Evolutionary conservation across 2,329 filamentous ascomycete genomes (phyloP).

Genomic region (Penicillium sp.): DNA sequence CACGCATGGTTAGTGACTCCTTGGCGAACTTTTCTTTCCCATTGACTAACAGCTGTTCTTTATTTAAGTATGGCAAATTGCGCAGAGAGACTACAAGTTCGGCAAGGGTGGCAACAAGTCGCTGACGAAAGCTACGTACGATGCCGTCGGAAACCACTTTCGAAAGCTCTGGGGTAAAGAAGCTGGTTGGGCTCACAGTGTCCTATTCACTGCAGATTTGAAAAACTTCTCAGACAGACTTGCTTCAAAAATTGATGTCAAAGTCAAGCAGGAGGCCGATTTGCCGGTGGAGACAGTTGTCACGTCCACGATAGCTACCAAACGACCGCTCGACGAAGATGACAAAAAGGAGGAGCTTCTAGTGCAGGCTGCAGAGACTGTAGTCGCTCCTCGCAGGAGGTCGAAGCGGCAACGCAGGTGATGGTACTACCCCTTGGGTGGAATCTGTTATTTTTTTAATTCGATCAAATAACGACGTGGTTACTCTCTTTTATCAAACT

Average conservation of each 20-base stretch:
- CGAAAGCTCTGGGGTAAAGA: constrained; percentile 85
- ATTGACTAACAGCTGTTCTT: constrained; percentile 9
- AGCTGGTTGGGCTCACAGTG: constrained; percentile 96
- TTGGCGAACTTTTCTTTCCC: not conserved
- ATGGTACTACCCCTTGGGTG: not conserved
- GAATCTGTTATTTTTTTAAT: too few species aligned
- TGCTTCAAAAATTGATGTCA: constrained; percentile 33
- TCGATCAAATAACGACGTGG: too few species aligned
- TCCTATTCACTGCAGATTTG: constrained; percentile 90
- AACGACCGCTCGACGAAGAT: constrained; percentile 22
- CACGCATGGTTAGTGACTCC: constrained; percentile 62
- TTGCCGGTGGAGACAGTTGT: constrained; percentile 26
- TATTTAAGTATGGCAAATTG: constrained; percentile 92
- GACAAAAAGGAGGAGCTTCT: constrained; percentile 14
- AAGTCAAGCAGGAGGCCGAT: constrained; percentile 28
- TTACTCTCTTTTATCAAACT: too few species aligned
- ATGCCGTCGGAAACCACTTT: constrained; percentile 87
- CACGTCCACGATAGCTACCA: constrained; percentile 23
- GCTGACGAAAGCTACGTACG: constrained; percentile 82
- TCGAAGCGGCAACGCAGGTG: constrained; percentile 12
- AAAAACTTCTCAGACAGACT: constrained; percentile 72
- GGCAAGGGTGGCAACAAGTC: constrained; percentile 78
- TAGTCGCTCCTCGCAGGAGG: constrained; percentile 4
- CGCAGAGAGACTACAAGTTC: constrained; percentile 91
- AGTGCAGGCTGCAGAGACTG: constrained; percentile 11